Evolutionary conservation across 345 rosid species (phyloP).

Genomic region (Eutrema heterophyllum): DNA sequence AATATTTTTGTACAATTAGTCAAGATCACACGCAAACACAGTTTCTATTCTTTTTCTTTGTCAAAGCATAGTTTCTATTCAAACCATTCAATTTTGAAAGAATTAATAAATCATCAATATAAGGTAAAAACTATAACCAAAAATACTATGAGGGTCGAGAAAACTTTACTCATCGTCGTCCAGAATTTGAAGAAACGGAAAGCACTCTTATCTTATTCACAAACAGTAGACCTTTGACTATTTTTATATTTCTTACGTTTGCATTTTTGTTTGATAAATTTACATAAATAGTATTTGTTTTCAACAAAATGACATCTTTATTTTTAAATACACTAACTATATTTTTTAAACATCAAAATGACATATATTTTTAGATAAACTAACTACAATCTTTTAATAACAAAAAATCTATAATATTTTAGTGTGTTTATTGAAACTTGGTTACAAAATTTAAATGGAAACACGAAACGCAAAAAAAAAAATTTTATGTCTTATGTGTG

Average conservation of each 20-base stretch:
- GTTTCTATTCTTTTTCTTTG: background rate
- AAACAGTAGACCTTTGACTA: background rate
- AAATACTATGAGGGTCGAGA: background rate
- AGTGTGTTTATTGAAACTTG: background rate
- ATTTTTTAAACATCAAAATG: background rate
- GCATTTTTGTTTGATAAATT: background rate
- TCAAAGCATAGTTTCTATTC: background rate
- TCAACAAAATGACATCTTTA: background rate
- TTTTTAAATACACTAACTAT: background rate
- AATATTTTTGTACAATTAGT: slow-evolving; percentile 12
- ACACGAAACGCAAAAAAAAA: background rate
- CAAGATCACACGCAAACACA: slow-evolving; percentile 28
- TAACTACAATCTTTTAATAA: background rate
- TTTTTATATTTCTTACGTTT: background rate
- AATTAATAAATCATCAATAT: background rate
- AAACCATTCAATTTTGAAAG: background rate
- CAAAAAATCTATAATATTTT: too few relatives aligned
- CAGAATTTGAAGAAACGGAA: background rate
- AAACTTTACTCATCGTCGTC: background rate
- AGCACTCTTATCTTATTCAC: background rate
- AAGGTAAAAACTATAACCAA: background rate
- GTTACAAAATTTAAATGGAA: background rate
- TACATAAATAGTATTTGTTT: background rate
- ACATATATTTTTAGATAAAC: too few relatives aligned
- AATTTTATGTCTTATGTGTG: background rate